phyloP scores from a whole-genome alignment of 1,284 basidiomycete species.

The Ganoderma lucidum region DNA sequence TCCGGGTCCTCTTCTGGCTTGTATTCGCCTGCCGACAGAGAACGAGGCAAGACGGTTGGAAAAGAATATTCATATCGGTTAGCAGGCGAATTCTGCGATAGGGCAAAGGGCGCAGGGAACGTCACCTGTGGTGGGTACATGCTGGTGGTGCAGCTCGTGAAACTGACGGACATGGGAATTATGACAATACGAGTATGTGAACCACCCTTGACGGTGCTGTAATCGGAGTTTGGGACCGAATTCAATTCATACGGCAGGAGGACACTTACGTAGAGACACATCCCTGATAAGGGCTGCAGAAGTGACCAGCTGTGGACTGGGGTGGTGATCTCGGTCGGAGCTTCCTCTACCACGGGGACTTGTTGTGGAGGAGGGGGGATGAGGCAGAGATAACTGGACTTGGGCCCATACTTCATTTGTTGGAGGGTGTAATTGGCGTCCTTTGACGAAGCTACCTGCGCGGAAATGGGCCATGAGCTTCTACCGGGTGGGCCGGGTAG shows the following conservation, averaged over 20 bases:
- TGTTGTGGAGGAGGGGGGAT: slow-evolving; percentile 70
- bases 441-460: slow-evolving; percentile 39
- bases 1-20: slow-evolving; percentile 84
- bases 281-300: slow-evolving; percentile 76
- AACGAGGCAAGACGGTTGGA: not conserved
- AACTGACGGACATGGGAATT: slow-evolving; percentile 91
- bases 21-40: slow-evolving; percentile 59
- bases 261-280: slow-evolving; percentile 79
- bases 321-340: slow-evolving; percentile 59
- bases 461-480: slow-evolving; percentile 27
- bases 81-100: slow-evolving; percentile 15
- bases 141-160: slow-evolving; percentile 69
- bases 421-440: slow-evolving; percentile 56
- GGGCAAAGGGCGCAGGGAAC: slow-evolving; percentile 21
- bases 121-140: slow-evolving; percentile 71
- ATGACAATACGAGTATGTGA: slow-evolving; percentile 96
- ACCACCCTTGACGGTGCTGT: slow-evolving; percentile 90
- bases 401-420: slow-evolving; percentile 74
- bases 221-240: slow-evolving; percentile 27
- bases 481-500: slow-evolving; percentile 1
- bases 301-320: slow-evolving; percentile 82
- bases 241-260: slow-evolving; percentile 19
- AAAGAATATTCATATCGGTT: slow-evolving; percentile 24
- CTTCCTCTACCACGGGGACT: slow-evolving; percentile 55
- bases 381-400: slow-evolving; percentile 75